Percentiles rank a stretch among this genome's conserved stretches.
Evolutionary conservation across 169 alveolate genomes (phyloP).

Genomic region (Neospora caninum): DNA sequence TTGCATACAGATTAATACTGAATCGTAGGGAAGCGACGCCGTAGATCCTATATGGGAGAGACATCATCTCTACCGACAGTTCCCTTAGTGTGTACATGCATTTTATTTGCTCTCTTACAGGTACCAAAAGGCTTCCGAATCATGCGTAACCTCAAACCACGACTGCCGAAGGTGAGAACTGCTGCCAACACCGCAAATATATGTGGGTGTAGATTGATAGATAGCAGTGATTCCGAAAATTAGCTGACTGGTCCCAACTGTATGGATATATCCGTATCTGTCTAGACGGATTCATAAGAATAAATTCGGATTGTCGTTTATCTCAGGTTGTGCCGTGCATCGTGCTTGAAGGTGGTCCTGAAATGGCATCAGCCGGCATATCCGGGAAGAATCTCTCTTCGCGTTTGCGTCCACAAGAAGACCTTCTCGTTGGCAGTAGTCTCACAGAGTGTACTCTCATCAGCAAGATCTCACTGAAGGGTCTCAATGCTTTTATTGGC

Average conservation of each 20-base stretch:
- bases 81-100: no score
- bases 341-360: background rate
- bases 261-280: no score
- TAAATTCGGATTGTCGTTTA: no score
- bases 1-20: no score
- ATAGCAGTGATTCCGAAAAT: no score
- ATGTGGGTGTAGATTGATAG: no score
- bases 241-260: no score
- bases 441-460: background rate
- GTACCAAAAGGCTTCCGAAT: background rate
- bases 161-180: background rate
- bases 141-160: background rate
- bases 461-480: background rate
- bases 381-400: background rate
- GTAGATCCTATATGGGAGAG: no score
- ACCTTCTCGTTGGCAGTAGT: background rate
- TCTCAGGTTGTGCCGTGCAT: background rate
- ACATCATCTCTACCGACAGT: no score
- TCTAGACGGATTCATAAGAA: no score
- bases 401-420: background rate
- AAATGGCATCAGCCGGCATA: background rate
- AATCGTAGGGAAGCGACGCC: no score
- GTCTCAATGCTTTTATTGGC: background rate
- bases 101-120: background rate
- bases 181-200: no score